A percentile compares a stretch with the other conserved stretches of the same genome.
Evolutionary conservation across 345 rosid species (phyloP).

Genomic region (Citrus unshiu): DNA sequence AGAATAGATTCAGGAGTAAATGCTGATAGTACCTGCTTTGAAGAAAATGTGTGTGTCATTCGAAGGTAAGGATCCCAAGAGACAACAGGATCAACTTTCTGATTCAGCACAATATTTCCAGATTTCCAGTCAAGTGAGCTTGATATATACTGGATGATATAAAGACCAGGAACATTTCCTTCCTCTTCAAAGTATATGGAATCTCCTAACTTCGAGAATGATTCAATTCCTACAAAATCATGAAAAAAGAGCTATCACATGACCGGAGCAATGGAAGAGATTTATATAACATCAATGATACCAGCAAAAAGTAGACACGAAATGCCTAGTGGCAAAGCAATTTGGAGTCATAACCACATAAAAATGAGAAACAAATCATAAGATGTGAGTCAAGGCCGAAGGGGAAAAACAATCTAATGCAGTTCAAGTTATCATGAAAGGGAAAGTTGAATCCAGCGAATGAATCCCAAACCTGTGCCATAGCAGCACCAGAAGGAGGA

Average conservation of each 20-base stretch:
- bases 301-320: neutral
- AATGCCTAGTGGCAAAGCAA: neutral
- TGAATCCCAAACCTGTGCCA: slow-evolving; percentile 65
- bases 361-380: neutral
- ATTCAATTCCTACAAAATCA: slow-evolving; percentile 63
- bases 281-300: neutral
- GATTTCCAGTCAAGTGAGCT: slow-evolving; percentile 79
- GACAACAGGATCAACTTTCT: slow-evolving; percentile 64
- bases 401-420: neutral
- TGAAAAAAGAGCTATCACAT: neutral
- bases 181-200: slow-evolving; percentile 88
- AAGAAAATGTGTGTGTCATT: slow-evolving; percentile 47
- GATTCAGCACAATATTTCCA: slow-evolving; percentile 51
- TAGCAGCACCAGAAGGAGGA: slow-evolving; percentile 96
- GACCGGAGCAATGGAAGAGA: neutral
- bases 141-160: slow-evolving; percentile 76
- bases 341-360: neutral
- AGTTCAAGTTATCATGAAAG: neutral
- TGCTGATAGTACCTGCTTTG: slow-evolving; percentile 34
- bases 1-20: neutral
- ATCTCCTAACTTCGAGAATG: slow-evolving; percentile 95
- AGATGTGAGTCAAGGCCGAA: neutral
- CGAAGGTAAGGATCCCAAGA: slow-evolving; percentile 70
- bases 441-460: neutral
- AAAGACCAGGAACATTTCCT: slow-evolving; percentile 62